Conservation (phyloP, 257 asterid species). For the Solanum sejunctum region DNA sequence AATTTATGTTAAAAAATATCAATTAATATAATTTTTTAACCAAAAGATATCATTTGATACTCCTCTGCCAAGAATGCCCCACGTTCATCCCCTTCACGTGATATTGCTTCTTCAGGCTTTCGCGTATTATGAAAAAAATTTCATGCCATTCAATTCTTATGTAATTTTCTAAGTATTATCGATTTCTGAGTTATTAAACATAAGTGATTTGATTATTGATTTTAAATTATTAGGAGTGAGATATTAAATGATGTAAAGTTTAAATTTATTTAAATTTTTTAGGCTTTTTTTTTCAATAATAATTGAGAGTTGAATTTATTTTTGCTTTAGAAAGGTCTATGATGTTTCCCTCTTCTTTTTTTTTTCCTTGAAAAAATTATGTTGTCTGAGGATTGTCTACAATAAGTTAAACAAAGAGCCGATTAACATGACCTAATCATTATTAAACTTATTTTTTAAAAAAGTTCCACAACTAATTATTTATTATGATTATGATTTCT, state of each 20-base stretch:
- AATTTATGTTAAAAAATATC: too few relatives aligned
- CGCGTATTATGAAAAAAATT: too few relatives aligned
- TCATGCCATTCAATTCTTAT: too few relatives aligned
- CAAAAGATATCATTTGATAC: too few relatives aligned
- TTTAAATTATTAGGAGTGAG: too few relatives aligned
- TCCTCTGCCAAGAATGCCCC: fast-evolving
- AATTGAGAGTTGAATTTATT: neutral
- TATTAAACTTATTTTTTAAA: neutral
- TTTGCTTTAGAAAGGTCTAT: neutral
- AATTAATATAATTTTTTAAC: too few relatives aligned
- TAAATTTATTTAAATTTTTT: neutral
- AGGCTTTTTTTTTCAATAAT: neutral
- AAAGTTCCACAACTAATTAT: neutral
- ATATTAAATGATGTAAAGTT: neutral
- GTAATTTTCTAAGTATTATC: too few relatives aligned
- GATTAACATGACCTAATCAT: neutral
- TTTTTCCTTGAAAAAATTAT: neutral
- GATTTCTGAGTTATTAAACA: neutral
- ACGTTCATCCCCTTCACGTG: too few relatives aligned
- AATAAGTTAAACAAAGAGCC: neutral
- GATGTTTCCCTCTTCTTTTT: neutral
- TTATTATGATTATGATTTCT: neutral
- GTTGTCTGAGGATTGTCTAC: neutral
- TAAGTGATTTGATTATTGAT: too few relatives aligned
- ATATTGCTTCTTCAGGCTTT: too few relatives aligned